Conservation (phyloP, 495 filamentous ascomycete species). For the Zalerion maritima region DNA sequence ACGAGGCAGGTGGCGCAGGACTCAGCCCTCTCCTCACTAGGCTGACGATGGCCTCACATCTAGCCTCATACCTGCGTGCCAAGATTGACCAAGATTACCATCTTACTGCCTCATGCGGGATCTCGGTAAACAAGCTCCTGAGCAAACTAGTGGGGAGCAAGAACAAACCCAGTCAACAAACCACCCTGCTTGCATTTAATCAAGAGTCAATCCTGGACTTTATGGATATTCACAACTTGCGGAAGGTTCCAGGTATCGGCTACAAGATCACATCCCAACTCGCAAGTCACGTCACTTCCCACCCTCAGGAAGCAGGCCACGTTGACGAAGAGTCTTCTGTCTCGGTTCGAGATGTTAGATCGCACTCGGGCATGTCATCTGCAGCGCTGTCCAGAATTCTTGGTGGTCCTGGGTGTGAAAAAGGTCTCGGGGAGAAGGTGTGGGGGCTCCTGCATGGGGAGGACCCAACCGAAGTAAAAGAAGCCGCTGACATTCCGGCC, state of each 20-base stretch:
- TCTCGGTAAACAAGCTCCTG: conserved; percentile 71
- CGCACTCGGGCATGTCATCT: conserved; percentile 42
- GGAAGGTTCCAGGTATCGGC: conserved; percentile 77
- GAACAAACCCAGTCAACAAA: conserved; percentile 78
- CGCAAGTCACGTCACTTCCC: conserved; percentile 41
- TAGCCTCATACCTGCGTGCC: conserved; percentile 55
- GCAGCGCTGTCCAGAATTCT: conserved; percentile 48
- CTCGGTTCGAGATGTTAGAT: conserved; percentile 51
- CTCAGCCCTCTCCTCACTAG: conserved; percentile 32
- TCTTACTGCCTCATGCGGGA: conserved; percentile 76
- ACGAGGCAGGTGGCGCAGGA: no score
- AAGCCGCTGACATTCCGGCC: conserved; percentile 56
- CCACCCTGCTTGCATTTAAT: conserved; percentile 58
- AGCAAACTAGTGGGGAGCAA: conserved; percentile 73
- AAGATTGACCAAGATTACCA: conserved; percentile 63
- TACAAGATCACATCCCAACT: conserved; percentile 61
- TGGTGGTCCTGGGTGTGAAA: conserved; percentile 49
- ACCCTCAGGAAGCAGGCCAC: conserved; percentile 17
- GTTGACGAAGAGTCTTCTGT: conserved; percentile 31
- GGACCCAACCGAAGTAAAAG: conserved; percentile 51
- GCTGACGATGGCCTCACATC: conserved; percentile 56
- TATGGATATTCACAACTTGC: conserved; percentile 61
- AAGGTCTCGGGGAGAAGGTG: conserved; percentile 48
- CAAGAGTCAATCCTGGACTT: conserved; percentile 40
- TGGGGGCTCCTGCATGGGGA: conserved; percentile 49